phyloP scores from a whole-genome alignment of 2,329 filamentous ascomycete genomes.

The Ceratocystis huliohia region DNA sequence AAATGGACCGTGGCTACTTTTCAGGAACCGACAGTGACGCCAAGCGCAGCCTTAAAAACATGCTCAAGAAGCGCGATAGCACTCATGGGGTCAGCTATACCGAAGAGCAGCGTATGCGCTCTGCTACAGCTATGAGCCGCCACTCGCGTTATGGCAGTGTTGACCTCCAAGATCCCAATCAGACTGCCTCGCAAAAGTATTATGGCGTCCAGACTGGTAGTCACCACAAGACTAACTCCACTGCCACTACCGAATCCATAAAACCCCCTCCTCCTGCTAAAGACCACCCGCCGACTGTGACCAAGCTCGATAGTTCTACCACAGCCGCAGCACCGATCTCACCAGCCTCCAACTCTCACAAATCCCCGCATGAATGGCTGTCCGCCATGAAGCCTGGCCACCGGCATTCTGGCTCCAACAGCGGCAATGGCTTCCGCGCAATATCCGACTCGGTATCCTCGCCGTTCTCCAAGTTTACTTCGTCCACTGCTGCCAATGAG shows the following conservation, averaged over 20 bases:
- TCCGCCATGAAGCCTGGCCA: slow-evolving; percentile 36
- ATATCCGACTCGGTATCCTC: slow-evolving; percentile 53
- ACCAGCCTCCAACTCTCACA: slow-evolving; percentile 33
- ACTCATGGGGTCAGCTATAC: slow-evolving; percentile 45
- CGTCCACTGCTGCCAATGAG: slow-evolving; percentile 36
- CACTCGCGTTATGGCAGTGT: slow-evolving; percentile 70
- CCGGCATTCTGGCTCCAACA: slow-evolving; percentile 29
- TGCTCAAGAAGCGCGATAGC: slow-evolving; percentile 63
- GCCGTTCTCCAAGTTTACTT: slow-evolving; percentile 36
- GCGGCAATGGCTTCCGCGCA: slow-evolving; percentile 47
- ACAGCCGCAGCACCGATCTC: slow-evolving; percentile 31
- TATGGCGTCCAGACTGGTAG: slow-evolving; percentile 39
- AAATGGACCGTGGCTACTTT: slow-evolving; percentile 83
- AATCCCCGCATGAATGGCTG: slow-evolving; percentile 45
- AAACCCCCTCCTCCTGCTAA: slow-evolving; percentile 41
- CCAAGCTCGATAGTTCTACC: slow-evolving; percentile 41
- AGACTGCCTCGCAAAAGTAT: slow-evolving; percentile 56
- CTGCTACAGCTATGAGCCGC: slow-evolving; percentile 51
- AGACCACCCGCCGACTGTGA: slow-evolving; percentile 46
- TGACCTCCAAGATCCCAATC: slow-evolving; percentile 49
- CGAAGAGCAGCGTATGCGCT: slow-evolving; percentile 58
- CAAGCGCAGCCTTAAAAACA: slow-evolving; percentile 49
- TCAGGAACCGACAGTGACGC: slow-evolving; percentile 76
- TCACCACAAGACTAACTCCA: slow-evolving; percentile 50
- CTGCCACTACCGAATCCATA: slow-evolving; percentile 42